Percentiles rank a stretch among this genome's conserved stretches.
phyloP scores from a whole-genome alignment of 768 basidiomycete genomes.

The Trametes cinnabarina region DNA sequence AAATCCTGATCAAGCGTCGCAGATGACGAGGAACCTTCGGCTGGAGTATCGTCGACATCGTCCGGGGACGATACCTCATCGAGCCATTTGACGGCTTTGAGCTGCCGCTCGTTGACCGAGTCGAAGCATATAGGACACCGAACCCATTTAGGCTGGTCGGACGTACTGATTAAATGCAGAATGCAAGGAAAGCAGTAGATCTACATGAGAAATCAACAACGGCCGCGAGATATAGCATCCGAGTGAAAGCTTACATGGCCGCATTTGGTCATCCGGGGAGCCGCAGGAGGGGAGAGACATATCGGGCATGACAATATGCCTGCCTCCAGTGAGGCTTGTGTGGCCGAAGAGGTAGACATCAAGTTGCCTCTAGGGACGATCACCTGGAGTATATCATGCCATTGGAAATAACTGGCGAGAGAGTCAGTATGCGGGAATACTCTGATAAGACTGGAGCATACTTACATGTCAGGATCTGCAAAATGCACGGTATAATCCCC shows the following conservation, averaged over 20 bases:
- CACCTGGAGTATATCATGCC: conserved; percentile 94
- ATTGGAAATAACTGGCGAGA: conserved; percentile 79
- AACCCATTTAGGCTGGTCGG: conserved; percentile 81
- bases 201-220: conserved; percentile 38
- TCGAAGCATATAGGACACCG: conserved; percentile 97
- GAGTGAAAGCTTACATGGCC: conserved; percentile 75
- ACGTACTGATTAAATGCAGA: conserved; percentile 82
- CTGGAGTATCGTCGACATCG: conserved; percentile 33
- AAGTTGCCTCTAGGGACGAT: conserved; percentile 69
- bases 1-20: conserved; percentile 38
- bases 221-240: conserved; percentile 5
- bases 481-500: conserved; percentile 95
- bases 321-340: conserved; percentile 46
- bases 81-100: conserved; percentile 92
- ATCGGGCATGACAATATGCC: conserved; percentile 86
- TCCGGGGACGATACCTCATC: conserved; percentile 45
- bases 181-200: conserved; percentile 96
- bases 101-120: conserved; percentile 83
- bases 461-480: conserved; percentile 95
- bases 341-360: conserved; percentile 54
- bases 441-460: conserved; percentile 27
- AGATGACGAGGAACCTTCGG: conserved; percentile 48
- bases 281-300: conserved; percentile 86
- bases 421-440: conserved; percentile 8
- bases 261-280: conserved; percentile 94